Evolutionary conservation across 192 early-diverging fungal species (phyloP).

Genomic region (Mortierella hygrophila): DNA sequence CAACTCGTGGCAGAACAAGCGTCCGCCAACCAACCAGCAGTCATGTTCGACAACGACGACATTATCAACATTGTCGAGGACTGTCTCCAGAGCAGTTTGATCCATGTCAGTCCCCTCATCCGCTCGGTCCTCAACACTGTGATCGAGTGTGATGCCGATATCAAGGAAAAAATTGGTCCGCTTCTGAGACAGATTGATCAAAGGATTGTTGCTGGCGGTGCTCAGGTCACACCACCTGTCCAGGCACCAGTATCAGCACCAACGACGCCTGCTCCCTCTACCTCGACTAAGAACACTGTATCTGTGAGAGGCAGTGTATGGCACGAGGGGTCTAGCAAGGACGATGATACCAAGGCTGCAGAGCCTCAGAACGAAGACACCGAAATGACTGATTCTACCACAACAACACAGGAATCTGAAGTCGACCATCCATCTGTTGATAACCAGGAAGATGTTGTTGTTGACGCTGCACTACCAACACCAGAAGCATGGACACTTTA

Average conservation of each 20-base stretch:
- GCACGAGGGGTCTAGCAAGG: conserved; percentile 1
- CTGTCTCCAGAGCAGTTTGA: conserved; percentile 34
- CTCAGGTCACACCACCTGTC: not conserved
- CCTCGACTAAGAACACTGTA: not conserved
- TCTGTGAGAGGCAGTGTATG: not conserved
- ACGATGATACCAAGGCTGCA: not conserved
- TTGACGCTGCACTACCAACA: not conserved
- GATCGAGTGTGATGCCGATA: conserved; percentile 38
- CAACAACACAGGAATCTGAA: not conserved
- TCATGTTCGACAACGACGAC: conserved; percentile 48
- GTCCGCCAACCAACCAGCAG: conserved; percentile 7
- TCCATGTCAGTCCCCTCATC: conserved; percentile 45
- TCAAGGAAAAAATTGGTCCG: conserved; percentile 44
- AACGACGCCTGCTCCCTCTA: not conserved
- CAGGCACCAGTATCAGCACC: not conserved
- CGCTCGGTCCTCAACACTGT: conserved; percentile 51
- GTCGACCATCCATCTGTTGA: not conserved
- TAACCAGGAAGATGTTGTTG: not conserved
- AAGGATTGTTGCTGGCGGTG: conserved; percentile 23
- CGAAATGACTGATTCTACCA: conserved; percentile 4
- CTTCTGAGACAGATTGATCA: conserved; percentile 48
- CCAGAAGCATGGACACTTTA: conserved; percentile 30
- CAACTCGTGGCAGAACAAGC: conserved; percentile 34
- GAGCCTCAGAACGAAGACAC: conserved; percentile 2
- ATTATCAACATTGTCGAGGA: conserved; percentile 50